Evolutionary conservation across 306 rosid species (phyloP), one percentile per base, ranked within the genome.

Genomic region (Benincasa hispida): DNA sequence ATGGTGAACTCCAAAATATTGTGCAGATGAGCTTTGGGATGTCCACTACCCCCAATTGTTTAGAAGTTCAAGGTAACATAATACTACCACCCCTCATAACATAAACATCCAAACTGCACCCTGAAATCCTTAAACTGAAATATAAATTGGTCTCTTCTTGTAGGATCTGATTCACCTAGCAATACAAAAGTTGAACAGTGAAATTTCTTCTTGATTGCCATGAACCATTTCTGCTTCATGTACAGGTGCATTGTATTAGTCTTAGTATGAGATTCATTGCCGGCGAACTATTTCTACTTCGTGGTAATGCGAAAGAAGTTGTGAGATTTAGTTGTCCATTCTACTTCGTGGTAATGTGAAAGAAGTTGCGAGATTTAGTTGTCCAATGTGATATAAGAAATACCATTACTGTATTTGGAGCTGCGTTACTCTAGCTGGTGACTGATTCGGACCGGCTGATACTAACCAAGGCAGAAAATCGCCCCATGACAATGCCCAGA

Each of bases 1-100:
- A 91, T 47, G 97, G 90, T 75, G 98, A 93, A 82, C 98, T 93
- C 78, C 93, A 90, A 86, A 90, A 90, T 80, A 88, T 91, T 79
- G 87, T 93, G 82, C 98, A 91, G 75, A 90, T 91, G 97, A 87
- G 89, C 86, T 91, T 83, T 77, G 90, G 89, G 42, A 76, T 87
- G 41, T 35, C 79, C 65, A 85, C 85, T 67, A n/a, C 34, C 56
- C 41, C 42, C 1, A 6, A 58, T 68, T 22, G 58, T 7, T 59
- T 74, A 19, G 45, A 61, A 35, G 53, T 73, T 77, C 42, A 65
- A 79, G 42, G 58, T 58, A 53, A 24, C 65, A 80, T 6, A 48
- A 19, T 1, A 42, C 8, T 1, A 8, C 58, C 9, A 14, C 76
- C 5, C 22, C 24, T 47, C 34, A 17, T 10, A 15, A 28, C n/a